These are phyloP conservation scores for Dactylonectria macrodidyma DNA, from an alignment of 2,329 filamentous ascomycete genomes.

Conservation along the genomic window DNA sequence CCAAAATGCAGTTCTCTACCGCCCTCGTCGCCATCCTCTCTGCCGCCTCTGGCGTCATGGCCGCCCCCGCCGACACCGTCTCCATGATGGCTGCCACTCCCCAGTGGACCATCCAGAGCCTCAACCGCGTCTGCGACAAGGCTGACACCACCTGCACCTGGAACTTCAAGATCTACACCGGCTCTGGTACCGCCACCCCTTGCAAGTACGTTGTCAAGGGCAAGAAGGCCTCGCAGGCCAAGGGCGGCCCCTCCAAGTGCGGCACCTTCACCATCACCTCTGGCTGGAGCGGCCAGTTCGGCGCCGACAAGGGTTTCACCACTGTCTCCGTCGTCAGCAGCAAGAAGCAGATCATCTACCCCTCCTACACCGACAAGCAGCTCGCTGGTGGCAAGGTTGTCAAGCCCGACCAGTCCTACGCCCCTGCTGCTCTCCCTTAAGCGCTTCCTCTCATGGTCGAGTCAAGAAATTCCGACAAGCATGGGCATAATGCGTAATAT, in stretches of 20 bases:
- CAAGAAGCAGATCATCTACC: slow-evolving; percentile 62
- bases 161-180: slow-evolving; percentile 61
- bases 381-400: slow-evolving; percentile 61
- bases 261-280: slow-evolving; percentile 66
- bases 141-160: slow-evolving; percentile 59
- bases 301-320: slow-evolving; percentile 66
- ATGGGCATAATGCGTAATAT: too few species aligned
- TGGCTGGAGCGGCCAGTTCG: slow-evolving; percentile 71
- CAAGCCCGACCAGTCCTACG: slow-evolving; percentile 64
- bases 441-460: neutral
- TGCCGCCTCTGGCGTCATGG: slow-evolving; percentile 50
- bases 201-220: slow-evolving; percentile 51
- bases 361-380: slow-evolving; percentile 67
- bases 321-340: slow-evolving; percentile 63
- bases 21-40: slow-evolving; percentile 53
- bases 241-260: slow-evolving; percentile 59
- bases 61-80: slow-evolving; percentile 50
- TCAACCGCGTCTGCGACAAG: slow-evolving; percentile 58
- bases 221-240: slow-evolving; percentile 52
- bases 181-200: slow-evolving; percentile 54
- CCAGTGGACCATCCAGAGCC: slow-evolving; percentile 58
- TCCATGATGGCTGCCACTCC: slow-evolving; percentile 58
- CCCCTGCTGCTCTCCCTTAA: slow-evolving; percentile 47
- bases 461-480: too few species aligned
- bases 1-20: slow-evolving; percentile 60